These are phyloP conservation scores for Botrytis fragariae DNA, from an alignment of 2,329 filamentous ascomycete species.

Conservation along the genomic window DNA sequence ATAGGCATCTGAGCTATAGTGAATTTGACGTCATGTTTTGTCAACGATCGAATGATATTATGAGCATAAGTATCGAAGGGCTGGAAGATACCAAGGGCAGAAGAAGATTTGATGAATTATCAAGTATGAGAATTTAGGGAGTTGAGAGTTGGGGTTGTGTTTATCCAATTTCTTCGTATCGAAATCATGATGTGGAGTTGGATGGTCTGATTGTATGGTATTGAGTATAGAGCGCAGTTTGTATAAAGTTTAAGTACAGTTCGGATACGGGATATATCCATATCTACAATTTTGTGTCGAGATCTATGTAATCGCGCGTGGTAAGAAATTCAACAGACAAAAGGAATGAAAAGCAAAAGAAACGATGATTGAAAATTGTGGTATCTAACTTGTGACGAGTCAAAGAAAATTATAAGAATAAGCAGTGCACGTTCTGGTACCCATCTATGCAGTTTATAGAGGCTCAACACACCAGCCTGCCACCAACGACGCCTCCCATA, in stretches of 20 bases:
- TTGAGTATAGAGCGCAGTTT: not conserved
- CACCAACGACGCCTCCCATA: not conserved
- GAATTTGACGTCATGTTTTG: too few species aligned
- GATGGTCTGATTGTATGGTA: not conserved
- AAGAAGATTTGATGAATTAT: too few species aligned
- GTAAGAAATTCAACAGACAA: not conserved
- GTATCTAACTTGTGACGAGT: not conserved
- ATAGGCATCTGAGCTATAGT: not conserved
- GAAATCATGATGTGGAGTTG: not conserved
- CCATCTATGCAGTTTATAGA: not conserved
- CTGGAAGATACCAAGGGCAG: too few species aligned
- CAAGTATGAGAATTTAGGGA: not conserved
- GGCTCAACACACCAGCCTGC: not conserved
- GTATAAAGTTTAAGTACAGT: not conserved
- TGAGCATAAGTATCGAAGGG: too few species aligned
- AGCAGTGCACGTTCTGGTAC: not conserved
- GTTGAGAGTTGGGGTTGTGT: not conserved
- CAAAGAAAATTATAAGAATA: not conserved
- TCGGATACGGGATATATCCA: not conserved
- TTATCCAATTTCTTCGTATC: not conserved
- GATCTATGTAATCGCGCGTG: not conserved
- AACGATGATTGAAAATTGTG: not conserved
- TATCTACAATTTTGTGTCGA: not conserved
- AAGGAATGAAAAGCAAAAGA: not conserved
- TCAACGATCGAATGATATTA: too few species aligned